Base-by-base conservation (phyloP, 2,329 filamentous ascomycete species). In the Ceratocystis eucalypticola region DNA sequence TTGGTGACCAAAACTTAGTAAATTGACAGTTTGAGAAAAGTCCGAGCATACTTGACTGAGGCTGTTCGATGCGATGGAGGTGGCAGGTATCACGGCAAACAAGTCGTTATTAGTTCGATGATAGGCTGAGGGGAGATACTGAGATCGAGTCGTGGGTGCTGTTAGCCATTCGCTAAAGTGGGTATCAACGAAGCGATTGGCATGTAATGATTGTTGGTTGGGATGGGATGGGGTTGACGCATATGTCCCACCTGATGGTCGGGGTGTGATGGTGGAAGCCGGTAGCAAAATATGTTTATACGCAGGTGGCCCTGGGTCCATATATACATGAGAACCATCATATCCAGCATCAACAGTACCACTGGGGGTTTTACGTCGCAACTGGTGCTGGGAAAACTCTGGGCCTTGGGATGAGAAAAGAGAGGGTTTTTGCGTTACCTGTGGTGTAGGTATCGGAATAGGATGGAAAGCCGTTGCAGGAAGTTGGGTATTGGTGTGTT, bases 311-410 rank as follows among this genome's bases (percentile, higher is more conserved):
- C 88, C 88, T 45, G 86, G 84, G 8, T 82, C 84, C 71, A 87
- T 84, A 72, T 91, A 88, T 25, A 86, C 81, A 1, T 87, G 85
- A 4, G 89, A 89, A 41, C 89, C 91, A 80, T 97, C 92, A 72
- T 96, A 96, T 10, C 91, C 91, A 65, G 89, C 91, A 70, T 93
- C 88, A 69, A 97, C 82, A 46, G 91, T 96, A n/a, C 93, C 94
- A 72, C 87, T 93, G 3, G 93, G 94, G 7, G 93, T 97, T 76
- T 97, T 97, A 70, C 93, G 85, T 70, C 93, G 85, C 66, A 96
- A 80, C 71, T 90, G 88, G 74, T 96, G 61, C 30, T 46, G 61
- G 7, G 46, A 30, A 33, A 37, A 30, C 6, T 59, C 22, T 15
- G 37, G 44, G 5, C n/a, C 30, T 28, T 63, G 55, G 12, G 55